phyloP scores from a whole-genome alignment of 2,329 filamentous ascomycete genomes.

The Nothopassalora personata region DNA sequence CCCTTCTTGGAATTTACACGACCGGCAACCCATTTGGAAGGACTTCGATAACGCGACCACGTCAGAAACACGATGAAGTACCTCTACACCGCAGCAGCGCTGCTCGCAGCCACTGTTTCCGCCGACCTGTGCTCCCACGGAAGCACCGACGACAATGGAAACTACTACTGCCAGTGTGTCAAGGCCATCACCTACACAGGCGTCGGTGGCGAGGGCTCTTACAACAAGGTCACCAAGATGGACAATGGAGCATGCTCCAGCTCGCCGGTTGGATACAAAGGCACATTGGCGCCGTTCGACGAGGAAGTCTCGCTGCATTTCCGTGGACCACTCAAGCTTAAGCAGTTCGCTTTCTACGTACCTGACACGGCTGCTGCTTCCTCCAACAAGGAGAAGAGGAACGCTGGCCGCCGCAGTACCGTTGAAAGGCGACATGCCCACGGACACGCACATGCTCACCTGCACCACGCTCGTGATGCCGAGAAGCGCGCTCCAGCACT shows the following conservation, averaged over 20 bases:
- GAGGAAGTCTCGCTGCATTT: conserved; percentile 69
- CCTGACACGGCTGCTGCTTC: conserved; percentile 34
- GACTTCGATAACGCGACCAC: neutral
- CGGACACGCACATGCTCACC: conserved; percentile 44
- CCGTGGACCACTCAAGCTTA: conserved; percentile 63
- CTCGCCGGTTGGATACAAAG: conserved; percentile 50
- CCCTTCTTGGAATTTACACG: neutral
- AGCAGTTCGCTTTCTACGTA: conserved; percentile 64
- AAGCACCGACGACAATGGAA: conserved; percentile 39
- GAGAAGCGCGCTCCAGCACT: conserved; percentile 38
- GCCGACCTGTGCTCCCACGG: conserved; percentile 29
- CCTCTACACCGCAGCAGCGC: conserved; percentile 27
- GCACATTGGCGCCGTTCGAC: conserved; percentile 61
- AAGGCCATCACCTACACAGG: conserved; percentile 59
- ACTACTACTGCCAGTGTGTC: conserved; percentile 63
- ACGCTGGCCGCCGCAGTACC: conserved; percentile 10
- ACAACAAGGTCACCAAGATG: conserved; percentile 61
- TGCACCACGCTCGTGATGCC: conserved; percentile 39
- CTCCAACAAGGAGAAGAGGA: conserved; percentile 30
- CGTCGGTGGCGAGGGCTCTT: conserved; percentile 48
- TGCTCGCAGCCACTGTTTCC: conserved; percentile 27
- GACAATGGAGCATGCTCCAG: conserved; percentile 53
- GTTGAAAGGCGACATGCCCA: conserved; percentile 37
- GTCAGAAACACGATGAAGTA: conserved; percentile 28
- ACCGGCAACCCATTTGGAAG: conserved; percentile 4